Evolutionary conservation across 176 grass and related monocot genomes (phyloP).

Genomic region (Oryza punctata): DNA sequence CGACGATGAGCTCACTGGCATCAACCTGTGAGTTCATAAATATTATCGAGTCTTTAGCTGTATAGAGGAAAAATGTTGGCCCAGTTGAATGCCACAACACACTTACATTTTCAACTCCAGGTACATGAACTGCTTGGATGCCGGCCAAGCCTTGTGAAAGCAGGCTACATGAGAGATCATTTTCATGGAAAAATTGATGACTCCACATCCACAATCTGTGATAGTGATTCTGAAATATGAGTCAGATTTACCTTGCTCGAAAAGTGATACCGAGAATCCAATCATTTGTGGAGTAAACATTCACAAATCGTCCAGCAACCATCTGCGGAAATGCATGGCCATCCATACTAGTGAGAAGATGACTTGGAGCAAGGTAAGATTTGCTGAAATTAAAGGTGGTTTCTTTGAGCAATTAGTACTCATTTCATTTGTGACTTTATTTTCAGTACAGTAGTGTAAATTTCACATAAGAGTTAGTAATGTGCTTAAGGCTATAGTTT

Average conservation of each 20-base stretch:
- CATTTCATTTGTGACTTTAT: not conserved
- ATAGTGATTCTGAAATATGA: not conserved
- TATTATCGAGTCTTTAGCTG: not conserved
- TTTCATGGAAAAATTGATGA: not conserved
- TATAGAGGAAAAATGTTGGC: not conserved
- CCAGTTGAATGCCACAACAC: not conserved
- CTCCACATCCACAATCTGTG: not conserved
- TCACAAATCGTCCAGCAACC: conserved; percentile 83
- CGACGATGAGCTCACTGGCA: conserved; percentile 63
- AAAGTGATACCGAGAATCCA: conserved; percentile 91
- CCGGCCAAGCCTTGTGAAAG: conserved; percentile 91
- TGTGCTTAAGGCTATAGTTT: not conserved
- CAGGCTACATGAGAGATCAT: conserved; percentile 52
- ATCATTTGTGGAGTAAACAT: conserved; percentile 84
- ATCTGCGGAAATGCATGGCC: conserved; percentile 52
- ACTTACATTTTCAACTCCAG: conserved; percentile 84
- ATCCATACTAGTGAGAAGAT: conserved; percentile 10
- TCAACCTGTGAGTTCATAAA: conserved; percentile 63
- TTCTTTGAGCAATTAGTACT: not conserved
- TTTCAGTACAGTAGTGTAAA: not conserved
- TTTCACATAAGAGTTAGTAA: not conserved
- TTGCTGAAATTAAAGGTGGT: not conserved
- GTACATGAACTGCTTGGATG: conserved; percentile 71
- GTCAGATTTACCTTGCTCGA: conserved; percentile 66
- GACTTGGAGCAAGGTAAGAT: not conserved